Conservation (phyloP, 2,329 filamentous ascomycete genomes). For the Ceratocystis papillata region DNA sequence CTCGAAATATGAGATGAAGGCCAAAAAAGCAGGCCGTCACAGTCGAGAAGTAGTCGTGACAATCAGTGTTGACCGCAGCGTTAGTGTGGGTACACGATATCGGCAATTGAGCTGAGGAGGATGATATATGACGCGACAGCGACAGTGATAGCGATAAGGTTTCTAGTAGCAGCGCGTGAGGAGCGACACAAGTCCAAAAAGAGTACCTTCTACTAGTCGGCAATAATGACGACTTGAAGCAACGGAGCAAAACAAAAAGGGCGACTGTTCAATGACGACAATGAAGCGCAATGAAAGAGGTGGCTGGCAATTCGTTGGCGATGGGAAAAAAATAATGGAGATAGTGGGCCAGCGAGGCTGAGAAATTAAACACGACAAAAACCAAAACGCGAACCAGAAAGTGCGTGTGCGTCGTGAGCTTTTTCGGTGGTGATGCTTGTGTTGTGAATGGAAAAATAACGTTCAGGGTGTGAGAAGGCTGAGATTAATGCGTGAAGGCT, state of each 20-base stretch:
- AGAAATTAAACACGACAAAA: too few species aligned
- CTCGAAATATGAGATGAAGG: neutral
- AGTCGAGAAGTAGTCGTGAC: constrained; percentile 1
- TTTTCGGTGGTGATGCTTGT: too few species aligned
- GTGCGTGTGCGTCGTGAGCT: neutral
- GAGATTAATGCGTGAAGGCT: neutral
- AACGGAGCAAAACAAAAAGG: neutral
- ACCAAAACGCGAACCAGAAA: neutral
- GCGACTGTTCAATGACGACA: neutral
- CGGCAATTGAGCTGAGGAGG: neutral
- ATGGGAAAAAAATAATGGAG: neutral
- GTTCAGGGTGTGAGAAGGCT: constrained; percentile 1
- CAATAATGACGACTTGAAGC: neutral
- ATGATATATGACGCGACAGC: neutral
- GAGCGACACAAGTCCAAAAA: neutral
- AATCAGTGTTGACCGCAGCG: neutral
- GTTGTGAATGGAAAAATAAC: neutral
- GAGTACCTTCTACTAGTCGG: neutral
- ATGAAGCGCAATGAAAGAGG: neutral
- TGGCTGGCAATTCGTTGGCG: neutral
- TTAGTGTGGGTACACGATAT: neutral
- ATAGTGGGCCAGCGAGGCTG: too few species aligned
- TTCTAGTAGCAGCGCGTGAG: neutral
- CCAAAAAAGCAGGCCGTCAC: neutral
- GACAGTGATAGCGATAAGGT: neutral